Evolutionary conservation across 108 stramenopile species (phyloP), one percentile per base, ranked within the genome.

Genomic region (Pseudonitzschia pungens): DNA sequence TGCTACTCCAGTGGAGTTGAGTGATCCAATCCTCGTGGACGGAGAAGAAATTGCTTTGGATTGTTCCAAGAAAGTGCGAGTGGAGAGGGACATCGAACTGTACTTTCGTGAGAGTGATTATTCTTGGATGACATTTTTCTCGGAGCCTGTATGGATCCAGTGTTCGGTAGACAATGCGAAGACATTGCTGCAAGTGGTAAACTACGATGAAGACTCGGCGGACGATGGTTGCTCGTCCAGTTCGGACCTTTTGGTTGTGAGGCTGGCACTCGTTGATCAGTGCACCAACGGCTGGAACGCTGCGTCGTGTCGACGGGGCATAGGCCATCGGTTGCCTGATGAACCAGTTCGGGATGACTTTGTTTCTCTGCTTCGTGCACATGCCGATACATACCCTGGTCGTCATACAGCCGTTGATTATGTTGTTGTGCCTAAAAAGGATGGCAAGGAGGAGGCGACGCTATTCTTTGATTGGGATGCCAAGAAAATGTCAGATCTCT

Each of bases 101-200:
- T 70, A 75, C 53, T 92, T 95, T 72, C 65, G 64, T 20, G 80
- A 80, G 40, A 89, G 87, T 28, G 94, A 96, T 70, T 87, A 86
- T 62, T 91, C 96, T 4, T 98, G 97, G 97, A 77, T 96, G 9
- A 82, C 95, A 24, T 98, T 97, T 75, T 79, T 94, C 62, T 96
- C 95, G 16, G 74, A 86, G 27, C 94, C 97, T 14, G 87, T 80
- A n/a, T 65, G 65, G 52, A 77, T 97, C 21, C 52, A 69, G 33
- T 91, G 86, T 64, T 73, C 65, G 67, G 59, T 85, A 60, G 72
- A 76, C 28, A 72, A 68, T 40, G 44, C 55, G 24, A 56, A 68
- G n/a, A 82, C 82, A n/a, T 14, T 77, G 6, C 1, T 79, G 16
- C 83, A 81, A 60, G 81, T 79, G 4, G 65, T 72, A 11, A 69